A percentile compares a stretch with the other conserved stretches of the same genome.
Evolutionary conservation across 352 stramenopile species (phyloP).

Genomic region (Pythium dissimile): DNA sequence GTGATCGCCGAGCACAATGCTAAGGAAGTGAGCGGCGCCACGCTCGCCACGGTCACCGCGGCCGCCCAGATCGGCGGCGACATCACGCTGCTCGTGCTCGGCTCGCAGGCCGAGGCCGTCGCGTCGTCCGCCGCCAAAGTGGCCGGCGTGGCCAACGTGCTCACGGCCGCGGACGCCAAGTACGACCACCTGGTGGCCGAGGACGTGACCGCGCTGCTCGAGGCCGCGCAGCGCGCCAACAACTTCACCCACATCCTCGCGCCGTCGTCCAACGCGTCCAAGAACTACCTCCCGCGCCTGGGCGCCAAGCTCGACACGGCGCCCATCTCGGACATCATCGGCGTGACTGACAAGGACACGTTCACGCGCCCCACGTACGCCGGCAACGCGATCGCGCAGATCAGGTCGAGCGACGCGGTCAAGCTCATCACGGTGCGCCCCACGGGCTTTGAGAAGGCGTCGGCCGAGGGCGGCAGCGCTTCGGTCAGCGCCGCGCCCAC

Average conservation of each 20-base stretch:
- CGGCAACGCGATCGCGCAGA: slow-evolving; percentile 82
- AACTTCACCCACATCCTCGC: slow-evolving; percentile 93
- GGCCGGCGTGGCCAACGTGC: slow-evolving; percentile 72
- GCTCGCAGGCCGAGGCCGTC: slow-evolving; percentile 51
- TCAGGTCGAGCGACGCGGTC: slow-evolving; percentile 87
- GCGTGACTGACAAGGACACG: slow-evolving; percentile 90
- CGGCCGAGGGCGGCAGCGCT: slow-evolving; percentile 64
- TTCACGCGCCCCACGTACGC: slow-evolving; percentile 91
- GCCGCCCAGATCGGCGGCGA: slow-evolving; percentile 80
- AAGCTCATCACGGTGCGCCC: slow-evolving; percentile 96
- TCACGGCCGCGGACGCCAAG: slow-evolving; percentile 81
- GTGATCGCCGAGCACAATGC: slow-evolving; percentile 88
- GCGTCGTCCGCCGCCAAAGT: slow-evolving; percentile 75
- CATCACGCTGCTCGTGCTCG: slow-evolving; percentile 74
- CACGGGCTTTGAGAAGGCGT: slow-evolving; percentile 98
- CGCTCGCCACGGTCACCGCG: slow-evolving; percentile 85
- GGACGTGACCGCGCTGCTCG: slow-evolving; percentile 79
- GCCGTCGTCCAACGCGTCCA: slow-evolving; percentile 93
- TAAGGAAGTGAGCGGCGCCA: slow-evolving; percentile 59
- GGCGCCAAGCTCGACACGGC: slow-evolving; percentile 93
- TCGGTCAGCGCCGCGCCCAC: slow-evolving; percentile 63
- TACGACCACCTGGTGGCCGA: slow-evolving; percentile 88
- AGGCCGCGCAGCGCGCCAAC: slow-evolving; percentile 55
- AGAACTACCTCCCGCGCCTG: slow-evolving; percentile 96
- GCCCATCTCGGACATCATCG: slow-evolving; percentile 96